phyloP scores from a whole-genome alignment of 1,139 yeast species.

The Petasospora rhodanensis region DNA sequence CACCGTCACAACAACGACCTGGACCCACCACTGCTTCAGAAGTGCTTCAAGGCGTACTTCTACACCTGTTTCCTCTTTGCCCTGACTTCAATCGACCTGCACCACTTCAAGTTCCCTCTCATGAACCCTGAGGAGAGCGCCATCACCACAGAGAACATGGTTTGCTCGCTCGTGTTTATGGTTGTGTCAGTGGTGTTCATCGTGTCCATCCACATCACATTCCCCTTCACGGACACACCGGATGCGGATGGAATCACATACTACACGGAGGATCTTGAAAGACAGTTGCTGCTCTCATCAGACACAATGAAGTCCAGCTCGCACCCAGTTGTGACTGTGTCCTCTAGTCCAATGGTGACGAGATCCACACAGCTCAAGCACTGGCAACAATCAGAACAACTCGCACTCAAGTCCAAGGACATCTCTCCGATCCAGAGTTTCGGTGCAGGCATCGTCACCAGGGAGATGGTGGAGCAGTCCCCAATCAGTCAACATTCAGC shows the following conservation, averaged over 20 bases:
- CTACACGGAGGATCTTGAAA: conserved; percentile 8
- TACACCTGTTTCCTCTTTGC: conserved; percentile 7
- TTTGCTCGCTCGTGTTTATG: conserved; percentile 3
- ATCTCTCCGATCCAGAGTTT: conserved; percentile 17
- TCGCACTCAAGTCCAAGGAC: conserved; percentile 9
- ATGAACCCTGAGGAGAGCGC: neutral
- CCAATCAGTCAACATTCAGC: no score
- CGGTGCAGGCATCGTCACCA: no score
- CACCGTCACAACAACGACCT: conserved; percentile 7
- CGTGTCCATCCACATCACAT: conserved; percentile 9
- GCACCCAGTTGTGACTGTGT: conserved; percentile 6
- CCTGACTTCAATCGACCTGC: conserved; percentile 8
- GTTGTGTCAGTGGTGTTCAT: conserved; percentile 10
- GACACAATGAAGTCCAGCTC: conserved; percentile 7
- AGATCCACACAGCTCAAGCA: no score
- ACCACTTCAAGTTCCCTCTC: conserved; percentile 11
- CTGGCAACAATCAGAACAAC: neutral
- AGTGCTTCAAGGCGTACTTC: conserved; percentile 9
- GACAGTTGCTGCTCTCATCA: conserved; percentile 11
- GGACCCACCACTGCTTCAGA: conserved; percentile 9
- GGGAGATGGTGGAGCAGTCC: conserved; percentile 4
- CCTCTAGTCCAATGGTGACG: conserved; percentile 3
- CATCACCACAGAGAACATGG: conserved; percentile 6
- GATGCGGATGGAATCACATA: no score
- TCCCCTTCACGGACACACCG: conserved; percentile 1